phyloP scores from a whole-genome alignment of 176 grass and related monocot species.

The Lolium perenne region DNA sequence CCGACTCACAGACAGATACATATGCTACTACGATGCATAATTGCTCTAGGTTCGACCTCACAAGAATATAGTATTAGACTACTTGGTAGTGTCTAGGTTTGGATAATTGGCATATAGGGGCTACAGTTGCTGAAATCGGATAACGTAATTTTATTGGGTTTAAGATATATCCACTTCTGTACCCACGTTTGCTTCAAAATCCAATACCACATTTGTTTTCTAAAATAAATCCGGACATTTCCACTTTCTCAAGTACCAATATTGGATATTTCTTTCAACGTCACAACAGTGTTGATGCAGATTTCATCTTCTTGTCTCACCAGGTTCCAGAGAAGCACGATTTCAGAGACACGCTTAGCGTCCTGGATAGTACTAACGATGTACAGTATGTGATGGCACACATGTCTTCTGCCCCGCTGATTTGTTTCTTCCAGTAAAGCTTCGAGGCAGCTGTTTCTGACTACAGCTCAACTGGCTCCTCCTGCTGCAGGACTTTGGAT shows the following conservation, averaged over 20 bases:
- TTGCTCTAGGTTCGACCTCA: no score
- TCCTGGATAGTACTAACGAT: conserved; percentile 40
- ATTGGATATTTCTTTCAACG: neutral
- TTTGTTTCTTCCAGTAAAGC: conserved; percentile 1
- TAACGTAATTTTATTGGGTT: no score
- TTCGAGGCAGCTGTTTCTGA: conserved; percentile 10
- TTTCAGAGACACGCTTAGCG: conserved; percentile 41
- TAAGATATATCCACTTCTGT: no score
- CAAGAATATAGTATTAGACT: no score
- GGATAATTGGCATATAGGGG: no score
- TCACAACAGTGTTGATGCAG: conserved; percentile 11
- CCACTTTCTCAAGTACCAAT: neutral
- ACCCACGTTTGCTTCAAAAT: neutral
- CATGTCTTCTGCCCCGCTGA: neutral
- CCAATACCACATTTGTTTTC: neutral
- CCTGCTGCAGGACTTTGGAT: conserved; percentile 57
- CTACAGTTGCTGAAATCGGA: no score
- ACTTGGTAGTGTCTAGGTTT: no score
- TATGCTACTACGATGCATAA: no score
- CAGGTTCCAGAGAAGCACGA: conserved; percentile 54
- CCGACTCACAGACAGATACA: no score
- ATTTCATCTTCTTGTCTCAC: conserved; percentile 17
- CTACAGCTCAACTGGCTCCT: neutral
- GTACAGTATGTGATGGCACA: conserved; percentile 57
- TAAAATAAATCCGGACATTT: neutral